Conservation (phyloP, 2,329 filamentous ascomycete genomes). For the Torrubiella hemipterigena region DNA sequence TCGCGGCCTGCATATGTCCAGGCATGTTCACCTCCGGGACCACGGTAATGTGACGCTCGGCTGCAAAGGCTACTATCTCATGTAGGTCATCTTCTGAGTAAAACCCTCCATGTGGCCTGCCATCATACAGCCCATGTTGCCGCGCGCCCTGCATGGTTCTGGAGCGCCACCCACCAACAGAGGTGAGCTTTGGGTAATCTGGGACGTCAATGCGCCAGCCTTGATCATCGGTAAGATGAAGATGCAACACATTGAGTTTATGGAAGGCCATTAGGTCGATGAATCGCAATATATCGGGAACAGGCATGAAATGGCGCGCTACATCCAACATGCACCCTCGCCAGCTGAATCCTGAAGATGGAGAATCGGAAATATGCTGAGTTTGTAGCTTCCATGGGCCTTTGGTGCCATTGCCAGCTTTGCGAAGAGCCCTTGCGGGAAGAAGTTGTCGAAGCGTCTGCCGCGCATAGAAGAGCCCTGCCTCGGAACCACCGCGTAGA, state of each 20-base stretch:
- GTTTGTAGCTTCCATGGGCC: constrained; percentile 7
- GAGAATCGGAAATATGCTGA: constrained; percentile 7
- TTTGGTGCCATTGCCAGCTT: background rate
- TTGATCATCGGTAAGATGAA: constrained; percentile 10
- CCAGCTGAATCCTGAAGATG: constrained; percentile 8
- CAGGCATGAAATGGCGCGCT: constrained; percentile 11
- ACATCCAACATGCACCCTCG: constrained; percentile 11
- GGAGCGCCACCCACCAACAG: constrained; percentile 7
- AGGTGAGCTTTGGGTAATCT: constrained; percentile 7
- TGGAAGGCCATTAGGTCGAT: constrained; percentile 8
- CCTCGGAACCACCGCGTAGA: constrained; percentile 1
- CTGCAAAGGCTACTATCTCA: constrained; percentile 8
- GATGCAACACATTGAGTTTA: constrained; percentile 9
- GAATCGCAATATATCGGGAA: constrained; percentile 9
- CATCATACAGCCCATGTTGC: constrained; percentile 6
- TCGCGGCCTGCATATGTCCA: constrained; percentile 11
- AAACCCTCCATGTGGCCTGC: constrained; percentile 8
- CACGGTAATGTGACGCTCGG: constrained; percentile 8
- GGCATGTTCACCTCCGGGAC: constrained; percentile 12
- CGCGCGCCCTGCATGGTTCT: constrained; percentile 7
- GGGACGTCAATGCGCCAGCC: constrained; percentile 9
- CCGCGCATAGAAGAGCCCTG: constrained; percentile 7
- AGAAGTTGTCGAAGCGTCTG: constrained; percentile 9
- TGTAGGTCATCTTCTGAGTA: constrained; percentile 8
- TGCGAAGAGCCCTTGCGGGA: constrained; percentile 4